A percentile compares a stretch with the other conserved stretches of the same genome.
Conservation (phyloP, 75 land plant species). For the Picea glauca region DNA sequence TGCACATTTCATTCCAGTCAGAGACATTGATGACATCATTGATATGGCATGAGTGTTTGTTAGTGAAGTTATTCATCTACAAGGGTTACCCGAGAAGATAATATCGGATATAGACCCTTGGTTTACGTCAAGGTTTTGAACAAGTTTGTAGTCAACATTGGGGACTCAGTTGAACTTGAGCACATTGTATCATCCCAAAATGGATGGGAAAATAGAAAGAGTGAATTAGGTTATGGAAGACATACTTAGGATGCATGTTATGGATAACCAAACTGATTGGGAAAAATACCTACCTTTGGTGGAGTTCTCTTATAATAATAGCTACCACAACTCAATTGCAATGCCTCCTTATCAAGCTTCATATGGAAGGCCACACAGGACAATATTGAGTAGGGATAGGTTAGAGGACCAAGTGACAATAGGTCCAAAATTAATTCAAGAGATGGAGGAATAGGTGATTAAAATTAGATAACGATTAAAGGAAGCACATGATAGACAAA, state of each 20-base stretch:
- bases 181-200: not conserved
- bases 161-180: not conserved
- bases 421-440: not conserved
- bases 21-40: not conserved
- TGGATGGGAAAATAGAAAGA: not conserved
- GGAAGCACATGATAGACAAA: not conserved
- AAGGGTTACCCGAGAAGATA: not conserved
- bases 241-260: not conserved
- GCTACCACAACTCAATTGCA: not conserved
- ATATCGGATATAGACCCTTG: not conserved
- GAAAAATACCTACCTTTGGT: not conserved
- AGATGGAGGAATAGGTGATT: not conserved
- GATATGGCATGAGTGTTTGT: not conserved
- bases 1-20: not conserved
- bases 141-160: not conserved
- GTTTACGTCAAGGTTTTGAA: not conserved
- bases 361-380: not conserved
- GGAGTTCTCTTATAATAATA: not conserved
- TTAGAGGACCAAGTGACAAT: not conserved
- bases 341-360: not conserved
- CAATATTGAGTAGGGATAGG: not conserved
- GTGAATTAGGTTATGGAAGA: not conserved
- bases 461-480: not conserved
- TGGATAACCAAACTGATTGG: not conserved
- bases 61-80: not conserved